Evolutionary conservation across 1,284 basidiomycete genomes (phyloP).

Genomic region (Phellopilus nigrolimitatus): DNA sequence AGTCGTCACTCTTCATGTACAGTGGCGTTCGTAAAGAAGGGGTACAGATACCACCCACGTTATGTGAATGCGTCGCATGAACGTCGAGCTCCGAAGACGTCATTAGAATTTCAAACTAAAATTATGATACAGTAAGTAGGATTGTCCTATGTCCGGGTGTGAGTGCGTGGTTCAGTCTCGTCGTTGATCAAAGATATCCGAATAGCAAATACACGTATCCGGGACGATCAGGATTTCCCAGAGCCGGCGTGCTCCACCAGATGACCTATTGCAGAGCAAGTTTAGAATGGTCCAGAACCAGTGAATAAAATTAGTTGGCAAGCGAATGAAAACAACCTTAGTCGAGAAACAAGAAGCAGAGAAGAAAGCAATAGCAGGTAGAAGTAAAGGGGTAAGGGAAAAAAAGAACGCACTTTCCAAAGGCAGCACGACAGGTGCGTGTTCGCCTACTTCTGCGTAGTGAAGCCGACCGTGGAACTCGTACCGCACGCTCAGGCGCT

Average conservation of each 20-base stretch:
- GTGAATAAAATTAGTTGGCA: not conserved
- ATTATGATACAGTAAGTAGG: too few relatives aligned
- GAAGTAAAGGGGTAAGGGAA: not conserved
- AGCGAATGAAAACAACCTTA: not conserved
- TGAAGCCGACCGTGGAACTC: constrained; percentile 43
- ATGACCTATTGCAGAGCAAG: constrained; percentile 1
- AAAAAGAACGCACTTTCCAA: constrained; percentile 29
- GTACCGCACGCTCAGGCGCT: constrained; percentile 42
- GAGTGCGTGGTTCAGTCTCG: too few relatives aligned
- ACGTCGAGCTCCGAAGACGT: too few relatives aligned
- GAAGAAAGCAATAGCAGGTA: not conserved
- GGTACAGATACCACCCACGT: too few relatives aligned
- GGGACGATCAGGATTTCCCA: not conserved
- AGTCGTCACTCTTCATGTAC: too few relatives aligned
- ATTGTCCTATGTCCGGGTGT: too few relatives aligned
- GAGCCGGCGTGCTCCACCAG: not conserved
- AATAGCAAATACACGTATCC: not conserved
- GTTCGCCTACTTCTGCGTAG: constrained; percentile 40
- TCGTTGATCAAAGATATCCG: too few relatives aligned
- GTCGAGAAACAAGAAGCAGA: not conserved
- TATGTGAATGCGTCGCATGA: too few relatives aligned
- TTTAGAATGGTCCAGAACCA: not conserved
- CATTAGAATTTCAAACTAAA: too few relatives aligned
- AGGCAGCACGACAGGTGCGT: constrained; percentile 40
- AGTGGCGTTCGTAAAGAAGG: too few relatives aligned